phyloP scores from a whole-genome alignment of 2,329 filamentous ascomycete species.

The Colletotrichum eleusines region DNA sequence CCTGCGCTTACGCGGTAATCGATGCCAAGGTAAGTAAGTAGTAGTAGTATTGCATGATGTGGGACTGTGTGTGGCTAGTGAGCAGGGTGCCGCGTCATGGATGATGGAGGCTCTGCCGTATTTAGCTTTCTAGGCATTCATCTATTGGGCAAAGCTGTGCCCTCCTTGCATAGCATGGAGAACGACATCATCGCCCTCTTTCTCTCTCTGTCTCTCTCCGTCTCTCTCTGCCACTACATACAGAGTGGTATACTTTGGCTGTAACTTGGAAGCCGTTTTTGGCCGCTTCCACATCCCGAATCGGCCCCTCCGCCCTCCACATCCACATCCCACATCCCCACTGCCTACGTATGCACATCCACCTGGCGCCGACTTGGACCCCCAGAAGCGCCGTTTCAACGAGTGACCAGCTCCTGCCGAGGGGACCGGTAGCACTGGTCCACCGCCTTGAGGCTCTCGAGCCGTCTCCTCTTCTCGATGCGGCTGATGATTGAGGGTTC shows the following conservation, averaged over 20 bases:
- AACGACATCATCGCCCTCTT: background rate
- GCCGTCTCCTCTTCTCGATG: background rate
- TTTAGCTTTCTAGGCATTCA: constrained; percentile 19
- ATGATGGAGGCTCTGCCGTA: constrained; percentile 25
- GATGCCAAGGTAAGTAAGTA: too few species aligned
- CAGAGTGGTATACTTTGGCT: too few species aligned
- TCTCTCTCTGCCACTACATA: too few species aligned
- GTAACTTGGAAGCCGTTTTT: too few species aligned
- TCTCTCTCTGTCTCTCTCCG: background rate
- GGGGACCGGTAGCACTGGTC: background rate
- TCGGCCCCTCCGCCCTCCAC: background rate
- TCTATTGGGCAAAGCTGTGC: constrained; percentile 38
- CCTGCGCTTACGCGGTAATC: background rate
- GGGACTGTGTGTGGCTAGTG: constrained; percentile 36
- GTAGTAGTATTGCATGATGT: too few species aligned
- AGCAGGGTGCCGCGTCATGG: background rate
- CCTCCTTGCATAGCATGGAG: background rate
- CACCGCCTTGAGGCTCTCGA: background rate
- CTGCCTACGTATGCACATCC: constrained; percentile 22
- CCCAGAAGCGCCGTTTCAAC: constrained; percentile 24
- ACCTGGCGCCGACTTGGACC: background rate
- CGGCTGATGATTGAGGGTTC: constrained; percentile 20
- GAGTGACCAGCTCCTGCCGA: background rate
- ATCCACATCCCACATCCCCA: too few species aligned
- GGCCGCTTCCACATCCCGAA: constrained; percentile 30